Percentiles rank a stretch among this genome's conserved stretches.
Evolutionary conservation across 106 monocot species (phyloP).

Genomic region (Dendrobium officinale): DNA sequence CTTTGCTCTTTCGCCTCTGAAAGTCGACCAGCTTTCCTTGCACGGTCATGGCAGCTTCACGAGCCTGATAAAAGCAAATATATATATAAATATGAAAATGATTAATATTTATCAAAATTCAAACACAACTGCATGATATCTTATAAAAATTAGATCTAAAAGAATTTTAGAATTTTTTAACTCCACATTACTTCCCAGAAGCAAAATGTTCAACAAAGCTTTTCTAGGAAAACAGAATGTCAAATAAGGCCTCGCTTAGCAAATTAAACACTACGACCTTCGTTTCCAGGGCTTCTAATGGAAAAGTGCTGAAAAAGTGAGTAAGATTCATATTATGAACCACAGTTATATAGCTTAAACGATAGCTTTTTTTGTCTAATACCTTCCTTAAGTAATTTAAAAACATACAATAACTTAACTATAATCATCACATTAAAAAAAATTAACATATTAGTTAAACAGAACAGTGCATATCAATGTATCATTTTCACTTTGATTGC

Average conservation of each 20-base stretch:
- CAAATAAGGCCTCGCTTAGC: background rate
- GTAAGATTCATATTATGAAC: background rate
- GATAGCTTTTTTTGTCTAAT: background rate
- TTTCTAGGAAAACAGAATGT: background rate
- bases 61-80: constrained; percentile 40
- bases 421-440: background rate
- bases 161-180: background rate
- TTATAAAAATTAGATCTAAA: background rate
- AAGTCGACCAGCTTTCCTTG: constrained; percentile 94
- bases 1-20: constrained; percentile 92
- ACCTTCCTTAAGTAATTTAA: background rate
- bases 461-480: background rate
- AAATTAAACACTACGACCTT: background rate
- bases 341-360: background rate
- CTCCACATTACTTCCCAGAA: background rate
- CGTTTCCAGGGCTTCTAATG: background rate
- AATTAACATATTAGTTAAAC: background rate
- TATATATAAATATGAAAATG: background rate
- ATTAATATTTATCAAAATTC: background rate
- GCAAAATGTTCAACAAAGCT: background rate
- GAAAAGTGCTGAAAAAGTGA: background rate
- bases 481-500: background rate
- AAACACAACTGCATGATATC: background rate
- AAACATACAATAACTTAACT: background rate
- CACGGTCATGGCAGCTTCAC: constrained; percentile 66